Conservation (phyloP, 352 stramenopile genomes). For the Phytopythium ostracodes region DNA sequence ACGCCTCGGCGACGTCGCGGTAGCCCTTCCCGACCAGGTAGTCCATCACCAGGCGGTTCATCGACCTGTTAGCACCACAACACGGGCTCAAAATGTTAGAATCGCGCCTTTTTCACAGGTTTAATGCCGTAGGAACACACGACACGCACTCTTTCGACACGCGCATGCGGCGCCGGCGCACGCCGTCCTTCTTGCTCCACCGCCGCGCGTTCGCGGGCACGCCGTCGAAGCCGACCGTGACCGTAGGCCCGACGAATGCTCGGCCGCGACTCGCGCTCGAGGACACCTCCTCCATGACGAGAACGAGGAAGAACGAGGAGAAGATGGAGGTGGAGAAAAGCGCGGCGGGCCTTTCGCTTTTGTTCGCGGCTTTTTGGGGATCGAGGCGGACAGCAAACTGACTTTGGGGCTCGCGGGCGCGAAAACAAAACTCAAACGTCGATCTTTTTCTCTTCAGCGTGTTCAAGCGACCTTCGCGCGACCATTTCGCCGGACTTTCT, state of each 20-base stretch:
- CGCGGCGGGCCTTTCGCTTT: background rate
- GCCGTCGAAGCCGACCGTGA: background rate
- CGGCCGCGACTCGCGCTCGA: background rate
- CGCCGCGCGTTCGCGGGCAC: constrained; percentile 12
- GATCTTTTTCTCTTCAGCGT: constrained; percentile 10
- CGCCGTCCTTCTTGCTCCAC: constrained; percentile 24
- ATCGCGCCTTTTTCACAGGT: background rate
- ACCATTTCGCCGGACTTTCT: background rate
- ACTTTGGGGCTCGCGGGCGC: background rate
- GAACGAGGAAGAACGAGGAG: background rate
- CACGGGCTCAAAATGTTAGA: background rate
- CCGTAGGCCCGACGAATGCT: background rate
- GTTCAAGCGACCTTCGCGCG: constrained; percentile 11
- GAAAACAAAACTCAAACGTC: constrained; percentile 8
- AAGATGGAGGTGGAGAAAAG: background rate
- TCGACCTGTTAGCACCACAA: constrained; percentile 28
- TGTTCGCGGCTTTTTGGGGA: constrained; percentile 1
- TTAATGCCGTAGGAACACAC: background rate
- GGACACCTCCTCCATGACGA: background rate
- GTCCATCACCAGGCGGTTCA: constrained; percentile 81
- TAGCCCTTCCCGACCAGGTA: constrained; percentile 81
- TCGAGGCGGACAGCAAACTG: background rate
- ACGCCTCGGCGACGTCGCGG: constrained; percentile 68
- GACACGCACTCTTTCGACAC: constrained; percentile 73
- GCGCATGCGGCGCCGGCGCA: constrained; percentile 40